Conservation (phyloP, 2,329 filamentous ascomycete species). For the Helotiales sp. region DNA sequence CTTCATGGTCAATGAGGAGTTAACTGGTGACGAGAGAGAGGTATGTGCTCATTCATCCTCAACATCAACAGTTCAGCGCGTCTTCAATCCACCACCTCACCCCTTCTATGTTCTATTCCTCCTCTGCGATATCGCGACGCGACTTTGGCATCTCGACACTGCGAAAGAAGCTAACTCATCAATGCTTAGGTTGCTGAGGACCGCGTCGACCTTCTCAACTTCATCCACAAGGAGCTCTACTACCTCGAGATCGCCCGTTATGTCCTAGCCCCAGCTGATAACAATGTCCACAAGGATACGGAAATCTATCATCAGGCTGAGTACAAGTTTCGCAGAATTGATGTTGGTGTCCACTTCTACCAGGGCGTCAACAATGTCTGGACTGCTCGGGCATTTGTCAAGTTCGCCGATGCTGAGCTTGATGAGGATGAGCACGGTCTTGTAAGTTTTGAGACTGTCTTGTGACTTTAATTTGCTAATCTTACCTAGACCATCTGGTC, state of each 20-base stretch:
- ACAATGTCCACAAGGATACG: not conserved
- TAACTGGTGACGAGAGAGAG: not conserved
- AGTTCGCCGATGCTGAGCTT: not conserved
- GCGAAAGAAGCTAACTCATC: not conserved
- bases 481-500: not conserved
- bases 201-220: constrained; percentile 14
- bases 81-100: not conserved
- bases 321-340: constrained; percentile 2
- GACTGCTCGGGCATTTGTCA: constrained; percentile 13
- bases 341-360: constrained; percentile 18
- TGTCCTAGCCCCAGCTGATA: not conserved
- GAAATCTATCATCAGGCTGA: constrained; percentile 11
- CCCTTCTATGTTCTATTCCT: not conserved
- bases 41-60: not conserved
- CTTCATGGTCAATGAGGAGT: constrained; percentile 11
- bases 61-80: not conserved
- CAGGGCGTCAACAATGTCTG: not conserved
- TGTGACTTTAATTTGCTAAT: not conserved
- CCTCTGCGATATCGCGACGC: not conserved
- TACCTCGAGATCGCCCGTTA: not conserved
- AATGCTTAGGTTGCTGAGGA: not conserved
- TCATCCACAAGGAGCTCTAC: constrained; percentile 14
- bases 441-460: not conserved
- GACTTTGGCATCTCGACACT: not conserved
- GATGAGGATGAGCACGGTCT: not conserved